Base-by-base conservation (phyloP, 2,329 filamentous ascomycete species). In the Ophidiomyces ophidiicola region DNA sequence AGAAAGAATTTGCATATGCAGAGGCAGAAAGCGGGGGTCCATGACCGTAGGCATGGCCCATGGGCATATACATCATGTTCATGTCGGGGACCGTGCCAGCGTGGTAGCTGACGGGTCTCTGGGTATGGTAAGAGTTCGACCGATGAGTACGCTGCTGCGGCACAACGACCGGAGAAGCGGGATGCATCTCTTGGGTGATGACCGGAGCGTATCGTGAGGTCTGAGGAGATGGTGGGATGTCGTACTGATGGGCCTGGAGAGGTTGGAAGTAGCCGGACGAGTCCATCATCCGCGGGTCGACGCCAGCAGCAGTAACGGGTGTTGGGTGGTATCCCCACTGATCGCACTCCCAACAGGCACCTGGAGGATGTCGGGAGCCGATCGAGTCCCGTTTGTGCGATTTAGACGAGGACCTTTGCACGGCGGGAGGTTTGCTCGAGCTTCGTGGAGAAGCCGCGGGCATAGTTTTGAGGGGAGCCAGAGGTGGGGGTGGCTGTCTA, bases 91-190 rank as follows among this genome's bases (percentile, higher is more conserved):
- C 44, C 20, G 50, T 45, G 6, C 55, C 58, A 12, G 35, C 25
- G 44, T 64, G 61, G 41, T 54, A 62, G 42, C 61, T 64, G 35
- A 59, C 41, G 10, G 63, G 61, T 36, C 61, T 50, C 15, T 43
- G 36, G 29, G 54, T 31, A 42, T 63, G 58, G 30, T 63, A 61
- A n/a, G 59, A 50, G 41, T 51, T 51, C 15, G 61, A 55, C 23
- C 56, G 55, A 44, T 46, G 44, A 25, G 39, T 17, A 47, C 40
- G 29, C 44, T 50, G 19, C 49, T 48, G 39, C 49, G 49, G 39
- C 50, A 55, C 19, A 5, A 32, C 26, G 5, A 36, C 20, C 19
- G 39, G 50, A 36, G 51, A 48, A n/a, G 51, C 50, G 40, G 53
- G 51, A 41, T 54, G 55, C 31, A 53, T 52, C 41, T 57, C 58